Evolutionary conservation across 129 eudicot genomes (phyloP).

Genomic region (Centella asiatica): DNA sequence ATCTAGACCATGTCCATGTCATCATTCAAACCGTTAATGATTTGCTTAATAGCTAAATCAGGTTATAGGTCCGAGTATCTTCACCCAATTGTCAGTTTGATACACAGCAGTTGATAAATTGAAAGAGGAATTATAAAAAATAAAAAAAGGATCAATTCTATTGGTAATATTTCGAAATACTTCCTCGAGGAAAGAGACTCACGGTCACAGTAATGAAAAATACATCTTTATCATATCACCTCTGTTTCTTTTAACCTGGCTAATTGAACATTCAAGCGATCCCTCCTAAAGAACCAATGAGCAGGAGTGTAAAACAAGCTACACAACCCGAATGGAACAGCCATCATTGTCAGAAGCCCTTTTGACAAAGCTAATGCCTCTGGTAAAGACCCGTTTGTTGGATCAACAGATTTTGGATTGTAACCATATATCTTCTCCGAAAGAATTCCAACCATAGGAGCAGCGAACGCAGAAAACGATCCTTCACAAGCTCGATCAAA

Average conservation of each 20-base stretch:
- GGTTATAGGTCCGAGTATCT: too few relatives aligned
- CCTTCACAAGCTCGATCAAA: constrained; percentile 90
- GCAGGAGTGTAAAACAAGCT: constrained; percentile 77
- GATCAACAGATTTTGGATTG: constrained; percentile 62
- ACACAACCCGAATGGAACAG: constrained; percentile 82
- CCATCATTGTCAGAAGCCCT: constrained; percentile 93
- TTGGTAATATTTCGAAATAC: too few relatives aligned
- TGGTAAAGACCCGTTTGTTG: constrained; percentile 43
- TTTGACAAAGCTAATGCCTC: constrained; percentile 86
- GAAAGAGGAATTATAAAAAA: too few relatives aligned
- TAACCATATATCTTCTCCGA: constrained; percentile 85
- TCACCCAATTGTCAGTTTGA: too few relatives aligned
- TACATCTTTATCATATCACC: constrained; percentile 35
- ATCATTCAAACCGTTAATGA: too few relatives aligned
- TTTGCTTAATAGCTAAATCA: too few relatives aligned
- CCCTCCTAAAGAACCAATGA: constrained; percentile 66
- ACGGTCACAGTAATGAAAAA: not conserved
- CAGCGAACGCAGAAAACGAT: constrained; percentile 87
- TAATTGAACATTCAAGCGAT: constrained; percentile 61
- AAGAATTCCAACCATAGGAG: constrained; percentile 85
- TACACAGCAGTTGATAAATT: too few relatives aligned
- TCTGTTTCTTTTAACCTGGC: constrained; percentile 63
- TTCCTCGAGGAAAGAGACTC: not conserved
- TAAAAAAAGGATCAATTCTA: too few relatives aligned
- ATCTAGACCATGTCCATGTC: too few relatives aligned